A percentile compares a stretch with the other conserved stretches of the same genome.
Evolutionary conservation across 768 basidiomycete genomes (phyloP).

Genomic region (Leccinum obscurum): DNA sequence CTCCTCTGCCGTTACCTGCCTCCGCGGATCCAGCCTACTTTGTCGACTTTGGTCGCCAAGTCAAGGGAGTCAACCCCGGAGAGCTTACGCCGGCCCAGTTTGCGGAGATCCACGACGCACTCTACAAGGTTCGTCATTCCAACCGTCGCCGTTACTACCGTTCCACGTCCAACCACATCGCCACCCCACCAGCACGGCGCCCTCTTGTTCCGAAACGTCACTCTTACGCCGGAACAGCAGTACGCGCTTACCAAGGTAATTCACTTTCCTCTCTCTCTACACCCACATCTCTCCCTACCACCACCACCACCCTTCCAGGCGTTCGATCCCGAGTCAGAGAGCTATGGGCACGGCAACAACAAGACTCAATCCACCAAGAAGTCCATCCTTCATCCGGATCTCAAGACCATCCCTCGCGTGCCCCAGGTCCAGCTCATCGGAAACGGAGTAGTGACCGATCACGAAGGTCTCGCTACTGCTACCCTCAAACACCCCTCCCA

Average conservation of each 20-base stretch:
- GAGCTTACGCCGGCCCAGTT: conserved; percentile 60
- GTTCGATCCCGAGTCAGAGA: conserved; percentile 63
- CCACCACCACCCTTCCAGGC: conserved; percentile 46
- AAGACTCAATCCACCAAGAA: conserved; percentile 72
- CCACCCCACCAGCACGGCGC: conserved; percentile 53
- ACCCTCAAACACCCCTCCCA: conserved; percentile 86
- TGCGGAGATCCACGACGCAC: conserved; percentile 62
- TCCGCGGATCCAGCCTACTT: conserved; percentile 70
- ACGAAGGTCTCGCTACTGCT: conserved; percentile 77
- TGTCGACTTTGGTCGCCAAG: conserved; percentile 71
- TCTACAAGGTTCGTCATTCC: conserved; percentile 64
- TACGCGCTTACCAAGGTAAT: conserved; percentile 80
- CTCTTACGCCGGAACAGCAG: conserved; percentile 78
- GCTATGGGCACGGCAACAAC: conserved; percentile 88
- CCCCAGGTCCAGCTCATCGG: conserved; percentile 93
- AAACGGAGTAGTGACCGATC: conserved; percentile 76
- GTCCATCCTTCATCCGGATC: conserved; percentile 85
- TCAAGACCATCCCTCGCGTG: conserved; percentile 86
- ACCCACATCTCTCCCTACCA: background rate
- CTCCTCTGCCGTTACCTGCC: conserved; percentile 69
- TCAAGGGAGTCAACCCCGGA: conserved; percentile 71
- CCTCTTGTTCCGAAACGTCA: conserved; percentile 71
- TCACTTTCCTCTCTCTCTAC: background rate
- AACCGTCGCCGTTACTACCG: background rate
- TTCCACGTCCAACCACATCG: conserved; percentile 1